These are phyloP conservation scores for Trametes polyzona DNA, from an alignment of 1,284 basidiomycete genomes.

Conservation along the genomic window DNA sequence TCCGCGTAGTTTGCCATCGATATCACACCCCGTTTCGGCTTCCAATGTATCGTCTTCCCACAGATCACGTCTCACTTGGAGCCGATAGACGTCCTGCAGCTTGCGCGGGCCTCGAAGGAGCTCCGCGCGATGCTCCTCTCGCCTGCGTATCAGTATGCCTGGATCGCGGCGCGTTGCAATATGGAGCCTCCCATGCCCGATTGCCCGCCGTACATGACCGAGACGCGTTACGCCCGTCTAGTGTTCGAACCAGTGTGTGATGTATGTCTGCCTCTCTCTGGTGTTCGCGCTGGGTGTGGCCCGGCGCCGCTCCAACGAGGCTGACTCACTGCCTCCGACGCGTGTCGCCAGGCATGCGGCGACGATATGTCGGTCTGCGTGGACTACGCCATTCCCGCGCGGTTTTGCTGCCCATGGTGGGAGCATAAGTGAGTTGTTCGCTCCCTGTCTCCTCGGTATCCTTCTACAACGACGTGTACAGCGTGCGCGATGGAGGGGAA, in stretches of 20 bases:
- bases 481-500: not conserved
- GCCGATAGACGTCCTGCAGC: slow-evolving; percentile 33
- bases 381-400: slow-evolving; percentile 3
- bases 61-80: slow-evolving; percentile 35
- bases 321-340: no score
- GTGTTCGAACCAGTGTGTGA: slow-evolving; percentile 31
- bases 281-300: no score
- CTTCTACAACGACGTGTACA: not conserved
- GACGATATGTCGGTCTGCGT: not conserved
- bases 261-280: not conserved
- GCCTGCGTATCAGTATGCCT: not conserved
- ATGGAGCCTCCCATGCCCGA: slow-evolving; percentile 34
- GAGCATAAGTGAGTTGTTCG: slow-evolving; percentile 2
- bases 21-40: no score
- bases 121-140: not conserved
- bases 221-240: slow-evolving; percentile 39
- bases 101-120: slow-evolving; percentile 1
- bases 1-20: not conserved
- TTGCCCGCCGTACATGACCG: slow-evolving; percentile 35
- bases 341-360: slow-evolving; percentile 10
- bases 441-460: not conserved
- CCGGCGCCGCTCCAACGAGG: no score
- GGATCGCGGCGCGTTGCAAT: slow-evolving; percentile 22
- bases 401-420: slow-evolving; percentile 12
- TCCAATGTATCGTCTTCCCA: no score